These are phyloP conservation scores for Chimonanthus salicifolius DNA, from an alignment of 164 flowering plant genomes.

Conservation along the genomic window DNA sequence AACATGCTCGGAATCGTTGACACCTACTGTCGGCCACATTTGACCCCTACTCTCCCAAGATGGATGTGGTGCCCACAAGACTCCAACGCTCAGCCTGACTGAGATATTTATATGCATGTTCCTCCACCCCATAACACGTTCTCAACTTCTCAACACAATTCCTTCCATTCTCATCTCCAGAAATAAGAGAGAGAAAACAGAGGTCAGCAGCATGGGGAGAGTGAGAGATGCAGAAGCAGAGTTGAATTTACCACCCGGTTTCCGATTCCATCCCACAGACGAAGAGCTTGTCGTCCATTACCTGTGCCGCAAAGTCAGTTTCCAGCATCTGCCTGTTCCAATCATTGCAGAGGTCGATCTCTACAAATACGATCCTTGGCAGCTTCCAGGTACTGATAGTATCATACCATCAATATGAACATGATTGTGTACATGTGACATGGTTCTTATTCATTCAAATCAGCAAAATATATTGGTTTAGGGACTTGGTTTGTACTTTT, in stretches of 20 bases:
- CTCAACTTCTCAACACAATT: neutral
- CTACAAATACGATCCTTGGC: slow-evolving; percentile 28
- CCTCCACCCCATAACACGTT: neutral
- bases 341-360: slow-evolving; percentile 33
- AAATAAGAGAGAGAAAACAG: neutral
- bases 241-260: slow-evolving; percentile 27
- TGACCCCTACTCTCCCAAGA: neutral
- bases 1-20: neutral
- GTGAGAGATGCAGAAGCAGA: slow-evolving; percentile 24
- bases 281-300: slow-evolving; percentile 31
- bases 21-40: neutral
- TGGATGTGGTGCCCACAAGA: too few species aligned
- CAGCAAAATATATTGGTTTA: neutral
- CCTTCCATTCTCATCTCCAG: too few species aligned
- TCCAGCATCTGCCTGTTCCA: slow-evolving; percentile 21
- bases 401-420: neutral
- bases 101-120: neutral
- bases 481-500: neutral
- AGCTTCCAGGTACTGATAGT: slow-evolving; percentile 21
- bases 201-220: slow-evolving; percentile 6
- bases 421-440: neutral
- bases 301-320: slow-evolving; percentile 20
- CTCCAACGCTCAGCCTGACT: too few species aligned
- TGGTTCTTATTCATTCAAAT: neutral
- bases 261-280: slow-evolving; percentile 31